Base-by-base conservation (phyloP, 345 rosid species). In the Combretum micranthum region DNA sequence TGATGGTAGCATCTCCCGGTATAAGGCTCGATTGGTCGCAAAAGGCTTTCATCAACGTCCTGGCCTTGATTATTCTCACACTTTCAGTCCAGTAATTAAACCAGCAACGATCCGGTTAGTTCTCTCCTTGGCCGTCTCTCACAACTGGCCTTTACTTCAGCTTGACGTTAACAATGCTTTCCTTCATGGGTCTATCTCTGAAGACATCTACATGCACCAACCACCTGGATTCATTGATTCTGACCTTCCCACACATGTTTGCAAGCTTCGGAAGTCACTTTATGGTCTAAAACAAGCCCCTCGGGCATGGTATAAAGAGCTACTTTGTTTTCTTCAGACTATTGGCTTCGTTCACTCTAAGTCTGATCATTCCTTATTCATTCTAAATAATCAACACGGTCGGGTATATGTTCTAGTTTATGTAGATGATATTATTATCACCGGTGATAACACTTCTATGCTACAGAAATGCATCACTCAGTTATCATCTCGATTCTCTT, bases 361-460 rank as follows among this genome's bases (percentile, higher is more conserved):
- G 3, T 17, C 53, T 0, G 59, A 65, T 48, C 2, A 56, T 1
- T 60, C 64, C 2, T 19, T 71, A 4, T 65, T 46, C n/a, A n/a
- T n/a, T n/a, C n/a, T n/a, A n/a, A n/a, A n/a, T n/a, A n/a, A n/a
- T n/a, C n/a, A n/a, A n/a, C n/a, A n/a, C n/a, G n/a, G n/a, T n/a
- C n/a, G n/a, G n/a, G n/a, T n/a, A n/a, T n/a, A n/a, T n/a, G n/a
- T n/a, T n/a, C n/a, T n/a, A n/a, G n/a, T n/a, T n/a, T n/a, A n/a
- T n/a, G n/a, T n/a, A n/a, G n/a, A n/a, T n/a, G n/a, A n/a, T n/a
- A n/a, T n/a, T n/a, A n/a, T n/a, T n/a, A n/a, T n/a, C n/a, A n/a
- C n/a, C n/a, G n/a, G n/a, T n/a, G n/a, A n/a, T n/a, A n/a, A n/a
- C 13, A 0, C 0, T 0, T 0, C 0, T 20, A 3, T 11, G 3